These are phyloP conservation scores for Staphylotrichum longicolle DNA, from an alignment of 495 filamentous ascomycete genomes.

Conservation along the genomic window DNA sequence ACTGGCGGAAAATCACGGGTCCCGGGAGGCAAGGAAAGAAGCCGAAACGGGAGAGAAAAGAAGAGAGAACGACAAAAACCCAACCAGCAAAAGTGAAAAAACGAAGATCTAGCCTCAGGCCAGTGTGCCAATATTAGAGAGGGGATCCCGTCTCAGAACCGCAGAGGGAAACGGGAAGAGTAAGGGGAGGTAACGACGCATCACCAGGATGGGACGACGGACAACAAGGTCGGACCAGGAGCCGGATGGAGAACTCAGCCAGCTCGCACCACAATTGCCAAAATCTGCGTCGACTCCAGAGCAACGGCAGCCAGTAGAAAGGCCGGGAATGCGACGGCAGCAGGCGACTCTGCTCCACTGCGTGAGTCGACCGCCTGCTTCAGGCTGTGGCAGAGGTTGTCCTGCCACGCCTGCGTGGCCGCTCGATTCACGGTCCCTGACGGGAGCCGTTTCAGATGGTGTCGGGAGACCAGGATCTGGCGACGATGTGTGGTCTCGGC, in stretches of 20 bases:
- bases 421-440: conserved; percentile 38
- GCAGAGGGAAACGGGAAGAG: conserved; percentile 12
- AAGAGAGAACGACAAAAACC: conserved; percentile 19
- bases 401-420: conserved; percentile 19
- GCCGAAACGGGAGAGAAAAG: conserved; percentile 1
- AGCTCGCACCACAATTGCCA: not conserved
- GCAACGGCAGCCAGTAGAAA: not conserved
- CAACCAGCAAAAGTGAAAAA: conserved; percentile 12
- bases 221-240: not conserved
- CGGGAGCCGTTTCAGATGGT: conserved; percentile 43
- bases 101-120: conserved; percentile 19
- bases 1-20: not conserved
- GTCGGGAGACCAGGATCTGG: conserved; percentile 33
- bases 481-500: conserved; percentile 10
- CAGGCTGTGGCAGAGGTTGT: conserved; percentile 22
- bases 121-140: conserved; percentile 14
- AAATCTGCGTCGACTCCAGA: conserved; percentile 7
- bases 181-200: conserved; percentile 3
- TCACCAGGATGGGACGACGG: conserved; percentile 5
- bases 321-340: conserved; percentile 10
- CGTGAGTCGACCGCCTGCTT: conserved; percentile 26
- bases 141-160: conserved; percentile 15
- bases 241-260: not conserved
- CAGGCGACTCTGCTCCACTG: conserved; percentile 18
- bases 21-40: conserved; percentile 13